Base-by-base conservation (phyloP, 2,329 filamentous ascomycete species). In the Onygenales sp. region DNA sequence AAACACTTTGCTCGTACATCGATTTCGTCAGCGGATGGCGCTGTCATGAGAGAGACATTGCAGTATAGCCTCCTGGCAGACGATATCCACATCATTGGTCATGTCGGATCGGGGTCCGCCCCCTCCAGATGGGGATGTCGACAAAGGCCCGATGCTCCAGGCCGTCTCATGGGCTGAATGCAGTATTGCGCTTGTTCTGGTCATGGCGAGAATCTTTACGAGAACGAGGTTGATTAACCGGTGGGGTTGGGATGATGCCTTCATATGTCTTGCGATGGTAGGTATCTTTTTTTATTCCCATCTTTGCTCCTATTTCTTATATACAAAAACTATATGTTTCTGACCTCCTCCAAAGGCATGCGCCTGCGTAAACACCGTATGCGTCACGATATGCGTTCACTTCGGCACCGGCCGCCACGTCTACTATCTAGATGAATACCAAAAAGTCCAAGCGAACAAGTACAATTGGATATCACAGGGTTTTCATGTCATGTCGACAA, bases 211-310 rank as follows among this genome's bases (percentile, higher is more conserved):
- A 47, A 49, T 55, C 37, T 7, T 52, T 14, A 57, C 50, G 10
- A 46, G 53, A 33, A 53, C 49, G 13, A 17, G 39, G 27, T n/a
- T 57, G 21, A 55, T 49, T 39, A 47, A 51, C 8, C 37, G 31
- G 14, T 57, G 53, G 50, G 53, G 53, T 10, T 57, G 53, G 53
- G 55, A 57, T 14, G 55, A 57, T 55, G 39, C 44, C 2, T 53
- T 53, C 42, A 53, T 55, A 43, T 53, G 55, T 45, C 33, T 57
- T 17, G 51, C 55, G 14, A 55, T 57, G 53, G 55, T 57, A 55
- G 17, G 32, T 8, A 34, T 14, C 40, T 37, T 8, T 14, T n/a
- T 46, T 34, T 13, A 5, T 8, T 3, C 33, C 37, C 42, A 27
- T 7, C 11, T 5, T 32, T 42, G 5, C 6, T 6, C 21, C 37